phyloP scores from a whole-genome alignment of 2,329 filamentous ascomycete genomes.

The Penicillium sclerotigenum region DNA sequence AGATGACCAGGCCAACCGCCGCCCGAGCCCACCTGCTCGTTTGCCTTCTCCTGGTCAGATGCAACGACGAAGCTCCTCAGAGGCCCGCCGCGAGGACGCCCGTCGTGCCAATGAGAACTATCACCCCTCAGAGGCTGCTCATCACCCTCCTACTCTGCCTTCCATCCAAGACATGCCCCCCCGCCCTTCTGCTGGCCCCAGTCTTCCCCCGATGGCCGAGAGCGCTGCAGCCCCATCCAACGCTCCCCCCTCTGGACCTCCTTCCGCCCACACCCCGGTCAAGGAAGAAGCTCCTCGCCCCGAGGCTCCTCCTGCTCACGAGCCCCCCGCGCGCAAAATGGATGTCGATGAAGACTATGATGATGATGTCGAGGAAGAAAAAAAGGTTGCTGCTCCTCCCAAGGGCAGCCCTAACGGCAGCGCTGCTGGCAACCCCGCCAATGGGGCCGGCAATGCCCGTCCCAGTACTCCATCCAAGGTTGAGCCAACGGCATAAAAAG shows the following conservation, averaged over 20 bases:
- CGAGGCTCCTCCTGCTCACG: constrained; percentile 57
- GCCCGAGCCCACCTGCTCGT: constrained; percentile 57
- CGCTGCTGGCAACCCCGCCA: constrained; percentile 27
- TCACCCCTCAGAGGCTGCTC: constrained; percentile 87
- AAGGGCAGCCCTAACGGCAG: constrained; percentile 39
- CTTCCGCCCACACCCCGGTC: constrained; percentile 52
- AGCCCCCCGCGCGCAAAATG: constrained; percentile 90
- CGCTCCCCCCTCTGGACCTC: constrained; percentile 41
- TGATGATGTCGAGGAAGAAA: constrained; percentile 85
- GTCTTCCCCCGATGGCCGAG: constrained; percentile 57
- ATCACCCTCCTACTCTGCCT: constrained; percentile 68
- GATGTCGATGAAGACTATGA: constrained; percentile 98
- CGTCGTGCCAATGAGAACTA: constrained; percentile 75
- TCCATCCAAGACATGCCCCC: constrained; percentile 47
- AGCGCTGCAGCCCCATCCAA: constrained; percentile 38
- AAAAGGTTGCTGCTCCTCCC: constrained; percentile 39
- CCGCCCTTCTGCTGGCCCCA: constrained; percentile 49
- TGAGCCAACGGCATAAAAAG: constrained; percentile 29
- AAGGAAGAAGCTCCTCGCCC: constrained; percentile 54
- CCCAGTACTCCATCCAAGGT: constrained; percentile 32
- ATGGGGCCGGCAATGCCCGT: constrained; percentile 27
- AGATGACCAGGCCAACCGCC: constrained; percentile 77
- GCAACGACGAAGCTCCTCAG: constrained; percentile 75
- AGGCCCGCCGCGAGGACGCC: constrained; percentile 64
- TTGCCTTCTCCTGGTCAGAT: constrained; percentile 65